Conservation (phyloP, 108 stramenopile species). For the Nannochloropsis gaditana region DNA sequence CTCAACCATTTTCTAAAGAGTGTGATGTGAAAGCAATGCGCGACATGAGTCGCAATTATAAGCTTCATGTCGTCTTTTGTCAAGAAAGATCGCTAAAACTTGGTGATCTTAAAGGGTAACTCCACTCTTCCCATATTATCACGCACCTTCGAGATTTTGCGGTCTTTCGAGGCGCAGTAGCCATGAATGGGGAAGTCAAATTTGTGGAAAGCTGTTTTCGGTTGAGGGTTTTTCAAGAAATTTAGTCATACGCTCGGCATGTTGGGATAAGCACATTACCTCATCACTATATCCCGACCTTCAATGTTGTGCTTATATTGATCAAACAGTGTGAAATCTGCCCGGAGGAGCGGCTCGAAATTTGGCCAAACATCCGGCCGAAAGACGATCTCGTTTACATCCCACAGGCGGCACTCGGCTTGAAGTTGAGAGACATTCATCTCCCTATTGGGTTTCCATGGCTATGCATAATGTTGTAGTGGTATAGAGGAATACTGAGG, state of each 20-base stretch:
- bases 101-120: neutral
- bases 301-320: neutral
- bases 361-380: slow-evolving; percentile 1
- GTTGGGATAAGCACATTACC: neutral
- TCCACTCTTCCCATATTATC: neutral
- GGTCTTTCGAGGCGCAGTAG: neutral
- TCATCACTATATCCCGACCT: neutral
- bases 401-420: neutral
- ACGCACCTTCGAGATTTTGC: slow-evolving; percentile 14
- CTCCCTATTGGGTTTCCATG: slow-evolving; percentile 9
- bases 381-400: neutral
- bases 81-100: neutral
- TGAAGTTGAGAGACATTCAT: slow-evolving; percentile 9
- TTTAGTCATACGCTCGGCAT: too few species aligned
- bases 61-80: too few species aligned
- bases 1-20: neutral
- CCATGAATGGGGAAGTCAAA: neutral
- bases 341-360: neutral
- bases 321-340: slow-evolving; percentile 5
- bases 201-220: neutral
- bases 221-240: neutral
- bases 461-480: neutral
- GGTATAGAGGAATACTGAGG: neutral
- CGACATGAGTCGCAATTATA: too few species aligned
- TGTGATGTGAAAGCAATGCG: neutral